A percentile compares a stretch with the other conserved stretches of the same genome.
These are phyloP conservation scores for Fusarium pseudonygamai DNA, from an alignment of 2,329 filamentous ascomycete species.

Conservation along the genomic window DNA sequence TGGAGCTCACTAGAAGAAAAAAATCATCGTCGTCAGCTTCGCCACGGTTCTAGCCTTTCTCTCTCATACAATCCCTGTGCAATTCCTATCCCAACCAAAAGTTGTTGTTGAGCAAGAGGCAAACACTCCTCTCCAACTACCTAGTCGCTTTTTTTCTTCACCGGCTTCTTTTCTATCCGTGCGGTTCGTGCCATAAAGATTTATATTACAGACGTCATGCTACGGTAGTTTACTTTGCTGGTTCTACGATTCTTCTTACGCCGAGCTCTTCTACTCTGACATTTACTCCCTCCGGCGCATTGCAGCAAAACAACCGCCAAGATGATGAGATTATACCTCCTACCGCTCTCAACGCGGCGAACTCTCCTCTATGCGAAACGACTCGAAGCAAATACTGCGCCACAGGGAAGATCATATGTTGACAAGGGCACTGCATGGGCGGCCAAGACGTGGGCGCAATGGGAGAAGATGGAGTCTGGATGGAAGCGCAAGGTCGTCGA, in stretches of 20 bases:
- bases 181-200: constrained; percentile 1
- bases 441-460: constrained; percentile 80
- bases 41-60: constrained; percentile 28
- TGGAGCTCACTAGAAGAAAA: constrained; percentile 13
- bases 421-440: constrained; percentile 79
- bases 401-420: constrained; percentile 60
- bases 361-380: constrained; percentile 93
- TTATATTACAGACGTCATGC: constrained; percentile 26
- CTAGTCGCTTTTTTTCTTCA: constrained; percentile 2
- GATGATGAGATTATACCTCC: constrained; percentile 96
- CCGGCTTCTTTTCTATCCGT: constrained; percentile 12
- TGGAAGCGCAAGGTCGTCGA: constrained; percentile 90
- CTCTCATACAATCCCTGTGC: not conserved
- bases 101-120: constrained; percentile 16
- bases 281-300: not conserved
- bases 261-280: not conserved
- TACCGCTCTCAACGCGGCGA: constrained; percentile 90
- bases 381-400: constrained; percentile 64
- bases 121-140: constrained; percentile 5
- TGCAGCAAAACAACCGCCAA: constrained; percentile 30
- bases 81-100: constrained; percentile 4
- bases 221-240: constrained; percentile 14
- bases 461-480: constrained; percentile 84
- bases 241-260: not conserved
- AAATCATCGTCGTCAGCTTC: constrained; percentile 41